phyloP scores from a whole-genome alignment of 2,329 filamentous ascomycete genomes.

The Hymenoscyphus albidus region DNA sequence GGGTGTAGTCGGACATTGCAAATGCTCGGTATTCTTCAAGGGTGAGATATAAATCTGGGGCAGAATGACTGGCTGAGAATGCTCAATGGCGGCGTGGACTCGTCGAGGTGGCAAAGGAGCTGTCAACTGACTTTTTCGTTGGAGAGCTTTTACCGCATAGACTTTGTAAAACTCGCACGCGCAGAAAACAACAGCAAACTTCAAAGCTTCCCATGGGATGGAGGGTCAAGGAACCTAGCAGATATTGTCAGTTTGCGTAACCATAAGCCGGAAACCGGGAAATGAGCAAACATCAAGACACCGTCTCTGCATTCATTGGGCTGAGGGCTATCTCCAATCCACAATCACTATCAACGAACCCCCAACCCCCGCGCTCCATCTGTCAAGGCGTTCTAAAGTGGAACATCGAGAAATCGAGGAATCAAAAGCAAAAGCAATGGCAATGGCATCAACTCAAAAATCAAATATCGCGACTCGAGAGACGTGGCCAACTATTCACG shows the following conservation, averaged over 20 bases:
- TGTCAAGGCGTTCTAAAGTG: neutral
- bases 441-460: neutral
- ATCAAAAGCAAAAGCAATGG: no score
- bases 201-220: neutral
- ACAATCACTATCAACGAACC: neutral
- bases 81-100: neutral
- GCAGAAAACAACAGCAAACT: neutral
- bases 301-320: neutral
- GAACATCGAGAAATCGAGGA: neutral
- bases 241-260: neutral
- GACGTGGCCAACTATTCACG: neutral
- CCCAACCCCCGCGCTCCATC: neutral
- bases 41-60: neutral
- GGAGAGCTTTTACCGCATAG: neutral
- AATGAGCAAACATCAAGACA: slow-evolving; percentile 2
- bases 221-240: neutral
- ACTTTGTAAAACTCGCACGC: neutral
- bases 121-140: neutral
- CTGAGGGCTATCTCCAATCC: neutral
- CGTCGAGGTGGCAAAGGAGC: neutral
- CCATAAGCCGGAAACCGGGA: slow-evolving; percentile 1
- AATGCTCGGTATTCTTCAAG: neutral
- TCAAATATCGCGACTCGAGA: neutral
- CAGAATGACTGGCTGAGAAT: slow-evolving; percentile 2
- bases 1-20: slow-evolving; percentile 15